Evolutionary conservation across 2,329 filamentous ascomycete species (phyloP), one percentile per base, ranked within the genome.

Genomic region (Ceratocystis variospora): DNA sequence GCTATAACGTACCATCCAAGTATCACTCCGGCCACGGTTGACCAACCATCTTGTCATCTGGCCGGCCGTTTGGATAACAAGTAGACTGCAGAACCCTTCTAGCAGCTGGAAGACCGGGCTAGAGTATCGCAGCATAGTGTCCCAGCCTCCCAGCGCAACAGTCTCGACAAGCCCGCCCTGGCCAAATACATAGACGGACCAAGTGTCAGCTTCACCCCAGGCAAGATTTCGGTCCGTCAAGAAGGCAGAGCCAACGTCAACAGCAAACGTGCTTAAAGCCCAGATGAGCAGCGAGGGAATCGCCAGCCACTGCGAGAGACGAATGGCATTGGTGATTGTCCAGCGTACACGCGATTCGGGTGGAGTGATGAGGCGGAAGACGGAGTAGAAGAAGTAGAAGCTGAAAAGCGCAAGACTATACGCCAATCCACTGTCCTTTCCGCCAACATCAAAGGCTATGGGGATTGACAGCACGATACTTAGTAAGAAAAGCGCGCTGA

Each of bases 371-470:
- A 96, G 81, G 73, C 88, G 89, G 70, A 94, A 79, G 69, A 84
- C 79, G 66, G 91, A 96, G 77, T 94, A 91, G 75, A 90, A 77
- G 75, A 96, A 87, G 79, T 97, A 97, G 80, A 95, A 97, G 72
- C 83, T 81, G 71, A 93, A 92, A 65, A 97, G 84, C 61, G 89
- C 85, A 65, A 97, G 83, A 74, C 91, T 96, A 79, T 95, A 97
- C 69, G 91, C 93, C 73, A 99, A 82, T 68, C 94, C 94, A 73
- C 91, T 96, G 72, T 94, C 92, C 73, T 90, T 87, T 69, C 94
- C 94, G 74, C 94, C 94, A 73, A 97, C 93, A 83, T 99, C 94
- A 79, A 97, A 97, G 73, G 93, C 90, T 74, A 99, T 87, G 69
- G 94, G 94, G 74, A 99, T 94, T 69, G 91, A 96, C 74, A 97